Evolutionary conservation across 768 basidiomycete genomes (phyloP), one percentile per base, ranked within the genome.

Genomic region (Pholiota microspora): DNA sequence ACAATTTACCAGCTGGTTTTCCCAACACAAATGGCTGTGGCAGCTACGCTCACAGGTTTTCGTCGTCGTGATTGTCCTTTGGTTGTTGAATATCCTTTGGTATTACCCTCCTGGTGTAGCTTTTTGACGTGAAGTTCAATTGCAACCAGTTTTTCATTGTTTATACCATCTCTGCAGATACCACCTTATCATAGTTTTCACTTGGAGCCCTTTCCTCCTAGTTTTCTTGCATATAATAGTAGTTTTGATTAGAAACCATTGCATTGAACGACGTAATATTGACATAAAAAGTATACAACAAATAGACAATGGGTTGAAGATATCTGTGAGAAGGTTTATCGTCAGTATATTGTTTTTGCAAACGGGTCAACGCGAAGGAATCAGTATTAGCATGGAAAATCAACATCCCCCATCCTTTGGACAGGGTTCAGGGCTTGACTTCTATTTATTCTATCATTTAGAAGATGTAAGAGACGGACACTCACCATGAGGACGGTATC

Each of bases 321-420:
- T 18, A 10, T 1, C 28, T 34, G 7, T 38, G 32, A 29, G 47
- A 45, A 47, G 42, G 28, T 42, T 38, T 48, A 51, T 58, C 28
- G 64, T 77, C 68, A 77, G 64, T 25, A 49, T 50, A 15, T 16
- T 44, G 13, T 54, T 62, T 16, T 53, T 25, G 40, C 44, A 31
- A 51, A 12, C 24, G 27, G 27, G 48, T 46, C 50, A 28, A 42
- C 54, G 36, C 48, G 45, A 50, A 56, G 51, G 61, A 58, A 67
- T 83, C 90, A 92, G 88, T 79, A 92, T 92, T 92, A 92, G 89
- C 89, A 92, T 92, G 89, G 88, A 78, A 71, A 69, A 74, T 89
- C 88, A 77, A 88, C 87, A 88, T 76, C 69, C 64, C 76, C 73
- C 69, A 77, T 87, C 86, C 86, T 78, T 82, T 54, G 82, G 85